Evolutionary conservation across 257 asterid species (phyloP), one percentile per base, ranked within the genome.

Genomic region (Ajuga chamaepitys): DNA sequence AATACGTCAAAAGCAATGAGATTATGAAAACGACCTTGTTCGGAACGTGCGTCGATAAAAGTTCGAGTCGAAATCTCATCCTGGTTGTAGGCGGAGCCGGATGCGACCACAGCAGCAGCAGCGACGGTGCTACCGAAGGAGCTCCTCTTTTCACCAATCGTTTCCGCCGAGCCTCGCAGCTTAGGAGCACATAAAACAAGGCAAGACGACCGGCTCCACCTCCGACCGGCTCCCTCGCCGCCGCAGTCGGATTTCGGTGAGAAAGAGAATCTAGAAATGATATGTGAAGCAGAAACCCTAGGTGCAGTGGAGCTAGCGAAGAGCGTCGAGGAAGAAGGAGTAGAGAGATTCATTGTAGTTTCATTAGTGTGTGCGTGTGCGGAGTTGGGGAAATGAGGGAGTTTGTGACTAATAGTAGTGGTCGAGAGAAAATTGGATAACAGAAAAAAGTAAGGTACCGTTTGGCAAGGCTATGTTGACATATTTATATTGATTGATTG

Each of bases 1-100:
- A 20, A 45, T 1, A 64, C 69, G 48, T 42, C 9, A 9, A 56
- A 9, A 65, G 53, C 47, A 71, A 6, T 14, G 44, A 44, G n/a
- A n/a, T n/a, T n/a, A n/a, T n/a, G n/a, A n/a, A 58, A 34, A n/a
- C 10, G 21, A 85, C 95, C 97, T 89, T 85, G 83, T 55, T 83
- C 92, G 14, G 81, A 74, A 1, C 81, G 86, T 58, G 87, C 84
- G 60, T 83, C 88, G 28, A 83, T 75, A 75, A 87, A 85, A 59
- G 86, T 78, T 48, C 70, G 84, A 35, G 76, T 70, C 58, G 85
- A 63, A 38, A 82, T 72, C 51, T 85, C 83, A 11, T 41, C 67
- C 54, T 66, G 57, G 58, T 79, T 82, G n/a, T 78, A 74, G 56
- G 76, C 70, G 42, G 91, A 76, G 81, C 65, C 63, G 64, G 80